Conservation (phyloP, 139 green algal species). For the Trebouxia sp. region DNA sequence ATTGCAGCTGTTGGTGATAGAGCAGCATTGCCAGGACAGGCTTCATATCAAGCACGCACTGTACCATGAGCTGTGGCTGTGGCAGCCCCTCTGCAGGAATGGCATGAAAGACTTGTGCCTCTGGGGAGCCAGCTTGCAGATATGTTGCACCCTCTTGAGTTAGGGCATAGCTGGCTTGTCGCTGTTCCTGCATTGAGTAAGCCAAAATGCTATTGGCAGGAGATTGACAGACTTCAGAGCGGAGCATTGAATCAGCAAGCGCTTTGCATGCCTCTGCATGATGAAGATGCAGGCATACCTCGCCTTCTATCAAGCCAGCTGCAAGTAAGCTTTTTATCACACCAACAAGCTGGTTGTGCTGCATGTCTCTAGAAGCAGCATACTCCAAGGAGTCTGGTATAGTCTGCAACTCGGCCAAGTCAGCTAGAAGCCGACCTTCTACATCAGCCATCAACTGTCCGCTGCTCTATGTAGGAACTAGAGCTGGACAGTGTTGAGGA, state of each 20-base stretch:
- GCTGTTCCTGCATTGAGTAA: slow-evolving; percentile 70
- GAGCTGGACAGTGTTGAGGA: no score
- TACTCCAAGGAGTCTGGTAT: slow-evolving; percentile 78
- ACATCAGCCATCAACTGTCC: not conserved
- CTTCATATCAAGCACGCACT: not conserved
- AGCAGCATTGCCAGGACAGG: not conserved
- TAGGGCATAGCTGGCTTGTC: slow-evolving; percentile 71
- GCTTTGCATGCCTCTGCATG: no score
- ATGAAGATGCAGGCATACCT: slow-evolving; percentile 56
- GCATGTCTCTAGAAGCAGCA: slow-evolving; percentile 47
- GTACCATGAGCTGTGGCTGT: not conserved
- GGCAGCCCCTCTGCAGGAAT: slow-evolving; percentile 72
- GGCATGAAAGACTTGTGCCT: slow-evolving; percentile 83
- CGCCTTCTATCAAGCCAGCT: slow-evolving; percentile 73
- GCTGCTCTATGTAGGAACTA: no score
- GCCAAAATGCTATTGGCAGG: no score
- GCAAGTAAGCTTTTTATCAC: slow-evolving; percentile 82
- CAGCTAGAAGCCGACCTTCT: not conserved
- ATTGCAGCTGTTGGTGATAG: not conserved
- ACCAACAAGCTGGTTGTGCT: slow-evolving; percentile 82
- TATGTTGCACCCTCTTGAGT: slow-evolving; percentile 79
- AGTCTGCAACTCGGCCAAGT: not conserved
- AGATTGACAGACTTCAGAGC: no score
- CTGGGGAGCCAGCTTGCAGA: slow-evolving; percentile 71
- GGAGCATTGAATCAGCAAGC: no score